Evolutionary conservation across 805 yeast species (phyloP), one percentile per base, ranked within the genome.

Genomic region (Metschnikowia santaceciliae): DNA sequence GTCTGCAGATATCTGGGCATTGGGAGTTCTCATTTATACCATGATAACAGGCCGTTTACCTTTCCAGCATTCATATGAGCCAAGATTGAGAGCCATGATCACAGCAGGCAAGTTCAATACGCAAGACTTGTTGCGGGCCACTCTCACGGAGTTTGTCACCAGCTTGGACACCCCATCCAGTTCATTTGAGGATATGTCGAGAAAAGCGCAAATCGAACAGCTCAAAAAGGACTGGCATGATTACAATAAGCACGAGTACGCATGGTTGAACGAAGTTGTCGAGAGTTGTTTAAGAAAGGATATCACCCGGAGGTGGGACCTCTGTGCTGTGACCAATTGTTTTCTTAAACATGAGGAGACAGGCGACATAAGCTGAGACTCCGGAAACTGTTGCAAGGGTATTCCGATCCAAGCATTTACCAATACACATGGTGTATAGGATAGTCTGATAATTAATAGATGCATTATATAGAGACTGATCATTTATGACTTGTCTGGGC

Each of bases 1-100:
- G 2, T 70, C 81, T 37, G 84, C 91, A 1, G 98, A 91, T 68
- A 77, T 88, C 4, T 91, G 97, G 97, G 96, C 97, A 0, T 75
- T 88, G 42, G 98, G 97, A 3, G 88, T 90, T 0, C 69, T 87
- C 55, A 59, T 86, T 3, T 90, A 81, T 65, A 83, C 95, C 1
- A 78, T 90, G 80, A 67, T 84, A 30, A 78, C 82, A 22, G 91
- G 95, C 0, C 80, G 77, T 55, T 66, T 91, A 46, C 97, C 97
- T 0, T 91, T 91, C 69, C 83, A 82, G 53, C 96, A 90, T 63
- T 79, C 79, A n/a, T 87, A 83, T 64, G 90, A 88, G 59, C 96
- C 96, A 10, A 72, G 90, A 54, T 71, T 91, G 54, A 77, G 89
- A 38, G 81, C 87, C 11, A 78, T 82, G 73, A 91, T 91, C 40